phyloP scores from a whole-genome alignment of 768 basidiomycete genomes.

The Amanita pseudoporphyria region DNA sequence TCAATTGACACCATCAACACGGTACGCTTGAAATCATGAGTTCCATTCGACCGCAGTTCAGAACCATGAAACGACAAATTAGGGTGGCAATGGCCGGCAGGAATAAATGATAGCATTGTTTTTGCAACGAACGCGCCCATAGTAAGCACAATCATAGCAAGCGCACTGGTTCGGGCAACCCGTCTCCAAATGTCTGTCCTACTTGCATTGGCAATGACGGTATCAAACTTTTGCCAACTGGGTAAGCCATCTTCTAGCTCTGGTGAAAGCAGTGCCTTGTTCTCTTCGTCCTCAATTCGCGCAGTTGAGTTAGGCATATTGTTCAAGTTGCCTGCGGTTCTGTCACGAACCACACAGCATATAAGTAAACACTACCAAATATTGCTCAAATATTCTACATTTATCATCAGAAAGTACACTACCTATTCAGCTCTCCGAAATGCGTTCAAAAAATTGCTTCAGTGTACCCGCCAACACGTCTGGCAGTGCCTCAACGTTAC shows the following conservation, averaged over 20 bases:
- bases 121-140: constrained; percentile 29
- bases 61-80: constrained; percentile 28
- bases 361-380: too few relatives aligned
- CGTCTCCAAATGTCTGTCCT: not conserved
- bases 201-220: not conserved
- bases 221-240: not conserved
- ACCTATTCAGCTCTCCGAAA: constrained; percentile 52
- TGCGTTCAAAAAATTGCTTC: constrained; percentile 85
- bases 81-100: constrained; percentile 15
- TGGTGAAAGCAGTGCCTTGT: not conserved
- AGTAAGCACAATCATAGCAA: constrained; percentile 21
- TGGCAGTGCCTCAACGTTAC: constrained; percentile 85
- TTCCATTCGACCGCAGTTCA: constrained; percentile 62
- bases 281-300: constrained; percentile 2
- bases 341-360: too few relatives aligned
- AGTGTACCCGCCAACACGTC: constrained; percentile 83
- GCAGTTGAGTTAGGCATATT: not conserved
- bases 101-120: constrained; percentile 23
- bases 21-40: constrained; percentile 72
- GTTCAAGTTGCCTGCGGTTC: not conserved
- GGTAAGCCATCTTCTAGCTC: not conserved
- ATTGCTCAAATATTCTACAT: too few relatives aligned
- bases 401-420: too few relatives aligned
- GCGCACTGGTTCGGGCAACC: not conserved
- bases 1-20: constrained; percentile 84